phyloP scores from a whole-genome alignment of 257 asterid species.

The Capsicum chinense region DNA sequence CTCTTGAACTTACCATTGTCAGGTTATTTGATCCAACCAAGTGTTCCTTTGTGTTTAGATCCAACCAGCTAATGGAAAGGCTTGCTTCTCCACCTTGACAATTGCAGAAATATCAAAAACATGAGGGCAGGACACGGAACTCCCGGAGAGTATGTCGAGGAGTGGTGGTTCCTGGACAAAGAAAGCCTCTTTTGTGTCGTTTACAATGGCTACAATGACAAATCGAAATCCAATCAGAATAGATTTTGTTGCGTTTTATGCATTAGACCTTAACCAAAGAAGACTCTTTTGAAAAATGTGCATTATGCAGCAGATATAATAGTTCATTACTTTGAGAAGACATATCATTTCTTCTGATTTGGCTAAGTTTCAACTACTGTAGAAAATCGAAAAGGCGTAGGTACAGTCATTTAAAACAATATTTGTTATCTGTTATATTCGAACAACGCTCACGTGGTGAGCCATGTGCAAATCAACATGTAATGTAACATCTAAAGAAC shows the following conservation, averaged over 20 bases:
- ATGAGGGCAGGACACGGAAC: slow-evolving; percentile 85
- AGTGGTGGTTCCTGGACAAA: slow-evolving; percentile 41
- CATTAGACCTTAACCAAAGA: background rate
- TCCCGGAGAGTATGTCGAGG: slow-evolving; percentile 66
- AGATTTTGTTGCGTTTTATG: background rate
- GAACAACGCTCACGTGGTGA: background rate
- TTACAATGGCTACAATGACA: slow-evolving; percentile 58
- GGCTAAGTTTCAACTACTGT: slow-evolving; percentile 48
- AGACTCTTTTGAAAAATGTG: background rate
- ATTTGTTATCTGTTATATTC: background rate
- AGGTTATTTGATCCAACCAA: slow-evolving; percentile 68
- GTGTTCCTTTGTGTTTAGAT: slow-evolving; percentile 33
- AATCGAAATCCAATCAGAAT: background rate
- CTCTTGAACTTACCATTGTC: slow-evolving; percentile 60
- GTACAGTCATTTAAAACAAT: slow-evolving; percentile 16
- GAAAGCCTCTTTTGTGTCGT: slow-evolving; percentile 35
- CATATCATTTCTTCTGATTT: slow-evolving; percentile 28
- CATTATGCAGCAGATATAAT: background rate
- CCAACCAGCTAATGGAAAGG: slow-evolving; percentile 20
- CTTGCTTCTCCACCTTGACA: slow-evolving; percentile 71
- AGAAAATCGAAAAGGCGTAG: background rate
- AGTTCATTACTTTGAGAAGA: background rate
- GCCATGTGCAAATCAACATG: background rate
- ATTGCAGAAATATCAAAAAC: slow-evolving; percentile 68
- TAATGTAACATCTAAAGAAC: background rate